Conservation (phyloP, 352 stramenopile genomes). For the Pythium folliculosum region DNA sequence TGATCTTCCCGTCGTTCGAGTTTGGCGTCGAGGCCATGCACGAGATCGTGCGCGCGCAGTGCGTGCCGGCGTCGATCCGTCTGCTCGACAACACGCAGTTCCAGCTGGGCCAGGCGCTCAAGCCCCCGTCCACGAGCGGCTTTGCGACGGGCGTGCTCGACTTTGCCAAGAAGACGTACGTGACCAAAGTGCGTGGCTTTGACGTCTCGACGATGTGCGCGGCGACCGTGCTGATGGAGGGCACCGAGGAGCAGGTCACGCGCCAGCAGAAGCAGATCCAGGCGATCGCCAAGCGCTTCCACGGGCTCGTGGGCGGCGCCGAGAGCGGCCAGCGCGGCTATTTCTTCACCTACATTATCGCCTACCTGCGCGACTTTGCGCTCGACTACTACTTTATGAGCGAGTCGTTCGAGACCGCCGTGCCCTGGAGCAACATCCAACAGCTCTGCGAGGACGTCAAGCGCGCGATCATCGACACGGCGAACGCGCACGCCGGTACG, state of each 20-base stretch:
- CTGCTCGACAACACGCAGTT: slow-evolving; percentile 96
- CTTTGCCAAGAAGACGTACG: slow-evolving; percentile 85
- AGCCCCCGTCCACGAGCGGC: slow-evolving; percentile 51
- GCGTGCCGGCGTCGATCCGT: slow-evolving; percentile 85
- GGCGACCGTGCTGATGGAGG: slow-evolving; percentile 89
- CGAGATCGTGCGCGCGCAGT: slow-evolving; percentile 68
- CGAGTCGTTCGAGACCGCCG: slow-evolving; percentile 90
- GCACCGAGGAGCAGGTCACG: slow-evolving; percentile 47
- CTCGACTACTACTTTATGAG: slow-evolving; percentile 92
- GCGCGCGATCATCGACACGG: slow-evolving; percentile 45
- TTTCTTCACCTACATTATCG: slow-evolving; percentile 94
- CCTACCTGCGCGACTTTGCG: slow-evolving; percentile 94
- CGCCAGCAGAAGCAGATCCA: slow-evolving; percentile 60
- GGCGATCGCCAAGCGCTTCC: slow-evolving; percentile 68
- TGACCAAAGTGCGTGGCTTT: slow-evolving; percentile 78
- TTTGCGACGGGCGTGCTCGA: slow-evolving; percentile 59
- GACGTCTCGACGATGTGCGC: slow-evolving; percentile 80
- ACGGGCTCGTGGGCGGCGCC: slow-evolving; percentile 80
- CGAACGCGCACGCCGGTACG: slow-evolving; percentile 42
- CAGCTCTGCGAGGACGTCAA: slow-evolving; percentile 62
- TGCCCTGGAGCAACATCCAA: slow-evolving; percentile 72
- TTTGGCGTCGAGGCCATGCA: slow-evolving; percentile 80
- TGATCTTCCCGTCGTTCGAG: slow-evolving; percentile 87
- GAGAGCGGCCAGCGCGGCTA: slow-evolving; percentile 91
- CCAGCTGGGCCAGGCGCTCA: slow-evolving; percentile 91